Conservation (phyloP, 1,139 yeast species). For the Suhomyces atakaporum region DNA sequence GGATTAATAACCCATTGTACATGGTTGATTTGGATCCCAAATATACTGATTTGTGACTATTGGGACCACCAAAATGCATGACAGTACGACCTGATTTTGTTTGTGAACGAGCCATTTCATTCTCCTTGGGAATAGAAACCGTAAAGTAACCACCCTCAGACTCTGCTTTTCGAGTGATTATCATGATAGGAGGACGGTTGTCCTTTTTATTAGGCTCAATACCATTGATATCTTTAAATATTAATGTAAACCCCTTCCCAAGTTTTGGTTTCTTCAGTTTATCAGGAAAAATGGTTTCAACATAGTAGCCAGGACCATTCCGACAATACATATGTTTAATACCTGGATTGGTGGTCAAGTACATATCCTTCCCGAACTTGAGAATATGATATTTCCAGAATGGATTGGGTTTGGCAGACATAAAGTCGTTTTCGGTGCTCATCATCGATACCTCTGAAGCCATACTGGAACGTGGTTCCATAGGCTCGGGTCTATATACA, state of each 20-base stretch:
- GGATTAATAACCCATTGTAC: constrained; percentile 33
- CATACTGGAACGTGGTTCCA: constrained; percentile 11
- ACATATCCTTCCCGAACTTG: constrained; percentile 50
- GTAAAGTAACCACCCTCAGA: constrained; percentile 36
- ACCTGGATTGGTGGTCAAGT: constrained; percentile 62
- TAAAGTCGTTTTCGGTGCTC: constrained; percentile 14
- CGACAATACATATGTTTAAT: constrained; percentile 55
- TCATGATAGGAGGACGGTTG: constrained; percentile 29
- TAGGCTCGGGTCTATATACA: constrained; percentile 5
- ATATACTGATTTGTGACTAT: constrained; percentile 6
- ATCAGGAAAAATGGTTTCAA: constrained; percentile 35
- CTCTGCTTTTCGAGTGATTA: constrained; percentile 29
- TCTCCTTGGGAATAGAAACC: constrained; percentile 23
- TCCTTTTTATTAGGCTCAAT: constrained; percentile 22
- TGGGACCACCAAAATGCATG: constrained; percentile 11
- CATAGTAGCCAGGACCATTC: constrained; percentile 58
- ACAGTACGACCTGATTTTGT: constrained; percentile 2
- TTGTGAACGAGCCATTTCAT: neutral
- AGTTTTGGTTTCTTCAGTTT: constrained; percentile 13
- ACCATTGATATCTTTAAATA: constrained; percentile 34
- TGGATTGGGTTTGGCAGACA: constrained; percentile 21
- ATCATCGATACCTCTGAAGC: constrained; percentile 14
- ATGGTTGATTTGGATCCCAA: constrained; percentile 10
- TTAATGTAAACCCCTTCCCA: constrained; percentile 32
- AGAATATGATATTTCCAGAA: constrained; percentile 67